Evolutionary conservation across 208 protist genomes (phyloP).

Genomic region (Strigomonas galati): DNA sequence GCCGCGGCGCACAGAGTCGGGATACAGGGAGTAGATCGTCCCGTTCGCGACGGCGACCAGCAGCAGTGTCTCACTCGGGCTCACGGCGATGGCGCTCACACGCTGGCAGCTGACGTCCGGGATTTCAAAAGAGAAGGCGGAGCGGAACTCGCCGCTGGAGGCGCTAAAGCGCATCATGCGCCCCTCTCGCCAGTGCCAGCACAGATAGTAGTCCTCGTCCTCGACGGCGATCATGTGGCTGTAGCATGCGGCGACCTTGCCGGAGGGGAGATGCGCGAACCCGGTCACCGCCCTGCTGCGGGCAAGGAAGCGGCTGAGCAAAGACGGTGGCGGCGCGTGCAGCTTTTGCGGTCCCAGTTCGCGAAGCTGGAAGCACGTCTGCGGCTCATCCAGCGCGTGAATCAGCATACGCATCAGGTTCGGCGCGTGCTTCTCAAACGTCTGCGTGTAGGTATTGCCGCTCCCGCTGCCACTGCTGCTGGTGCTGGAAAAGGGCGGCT

Average conservation of each 20-base stretch:
- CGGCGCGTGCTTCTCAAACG: constrained; percentile 54
- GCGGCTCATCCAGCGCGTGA: constrained; percentile 43
- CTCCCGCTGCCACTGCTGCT: constrained; percentile 10
- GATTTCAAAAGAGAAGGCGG: constrained; percentile 43
- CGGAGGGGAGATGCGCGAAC: constrained; percentile 36
- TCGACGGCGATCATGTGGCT: constrained; percentile 52
- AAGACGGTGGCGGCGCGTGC: constrained; percentile 26
- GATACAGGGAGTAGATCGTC: constrained; percentile 67
- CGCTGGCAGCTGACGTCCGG: constrained; percentile 36
- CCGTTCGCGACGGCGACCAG: constrained; percentile 58
- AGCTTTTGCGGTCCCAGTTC: constrained; percentile 40
- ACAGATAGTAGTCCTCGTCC: constrained; percentile 53
- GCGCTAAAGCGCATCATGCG: constrained; percentile 60
- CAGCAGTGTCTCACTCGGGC: constrained; percentile 61
- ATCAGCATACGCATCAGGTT: constrained; percentile 73
- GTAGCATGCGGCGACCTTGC: constrained; percentile 29
- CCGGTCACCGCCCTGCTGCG: constrained; percentile 30
- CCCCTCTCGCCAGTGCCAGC: constrained; percentile 59
- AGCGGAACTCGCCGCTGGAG: constrained; percentile 39
- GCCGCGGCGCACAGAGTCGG: constrained; percentile 22
- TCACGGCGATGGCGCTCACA: constrained; percentile 58
- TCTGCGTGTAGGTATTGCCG: constrained; percentile 49
- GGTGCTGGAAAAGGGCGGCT: not conserved
- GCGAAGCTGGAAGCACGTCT: constrained; percentile 45
- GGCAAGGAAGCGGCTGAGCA: constrained; percentile 28